Evolutionary conservation across 345 rosid genomes (phyloP).

Genomic region (Hibiscus syriacus): DNA sequence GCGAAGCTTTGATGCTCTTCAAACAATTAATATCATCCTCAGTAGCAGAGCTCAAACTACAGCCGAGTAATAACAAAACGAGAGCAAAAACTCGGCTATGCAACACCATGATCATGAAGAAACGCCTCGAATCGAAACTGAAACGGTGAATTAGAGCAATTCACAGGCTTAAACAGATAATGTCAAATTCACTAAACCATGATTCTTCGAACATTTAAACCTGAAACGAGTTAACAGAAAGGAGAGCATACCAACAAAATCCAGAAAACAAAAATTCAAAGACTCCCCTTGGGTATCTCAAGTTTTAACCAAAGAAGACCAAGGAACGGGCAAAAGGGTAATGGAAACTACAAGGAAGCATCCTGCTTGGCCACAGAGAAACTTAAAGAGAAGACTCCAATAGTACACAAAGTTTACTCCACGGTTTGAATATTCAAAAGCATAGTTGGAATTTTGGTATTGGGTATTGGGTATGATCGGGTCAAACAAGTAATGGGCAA

Average conservation of each 20-base stretch:
- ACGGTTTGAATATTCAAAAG: constrained; percentile 2
- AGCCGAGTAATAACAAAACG: constrained; percentile 31
- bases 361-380: constrained; percentile 7
- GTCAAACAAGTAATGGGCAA: neutral
- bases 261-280: neutral
- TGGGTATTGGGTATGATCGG: neutral
- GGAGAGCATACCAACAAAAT: neutral
- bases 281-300: constrained; percentile 19
- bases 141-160: neutral
- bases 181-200: constrained; percentile 1
- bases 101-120: constrained; percentile 19
- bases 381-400: neutral
- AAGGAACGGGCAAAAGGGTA: constrained; percentile 6
- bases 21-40: constrained; percentile 47
- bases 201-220: constrained; percentile 14
- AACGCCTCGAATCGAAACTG: constrained; percentile 6
- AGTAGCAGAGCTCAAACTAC: constrained; percentile 32
- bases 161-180: constrained; percentile 5
- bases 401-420: neutral
- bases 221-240: constrained; percentile 16
- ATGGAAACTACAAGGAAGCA: constrained; percentile 8
- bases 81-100: constrained; percentile 14
- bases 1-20: constrained; percentile 20
- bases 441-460: neutral
- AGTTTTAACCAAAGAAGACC: constrained; percentile 11